Evolutionary conservation across 1,139 yeast species (phyloP).

Genomic region (Sugiyamaella neomexicana): DNA sequence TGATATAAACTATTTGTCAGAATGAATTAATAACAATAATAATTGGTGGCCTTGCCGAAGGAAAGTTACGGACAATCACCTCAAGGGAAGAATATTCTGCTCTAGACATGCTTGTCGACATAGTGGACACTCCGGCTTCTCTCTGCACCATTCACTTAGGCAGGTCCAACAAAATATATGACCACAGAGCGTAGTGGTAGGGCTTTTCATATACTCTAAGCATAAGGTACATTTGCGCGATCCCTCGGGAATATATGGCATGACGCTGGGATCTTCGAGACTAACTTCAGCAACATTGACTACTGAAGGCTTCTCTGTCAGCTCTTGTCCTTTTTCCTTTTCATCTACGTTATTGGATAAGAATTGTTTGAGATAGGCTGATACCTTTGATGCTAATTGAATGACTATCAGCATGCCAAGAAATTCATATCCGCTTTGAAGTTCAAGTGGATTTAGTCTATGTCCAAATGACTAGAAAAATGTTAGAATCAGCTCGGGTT

Average conservation of each 20-base stretch:
- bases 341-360: background rate
- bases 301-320: background rate
- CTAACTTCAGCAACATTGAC: conserved; percentile 41
- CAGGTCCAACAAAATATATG: conserved; percentile 94
- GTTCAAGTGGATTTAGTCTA: conserved; percentile 36
- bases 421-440: conserved; percentile 62
- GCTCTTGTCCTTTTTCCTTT: background rate
- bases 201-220: conserved; percentile 73
- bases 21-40: too few species aligned
- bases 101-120: conserved; percentile 77
- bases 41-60: too few species aligned
- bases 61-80: too few species aligned
- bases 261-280: conserved; percentile 53
- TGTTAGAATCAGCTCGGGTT: too few species aligned
- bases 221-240: conserved; percentile 85
- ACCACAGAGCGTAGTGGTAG: conserved; percentile 88
- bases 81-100: conserved; percentile 70
- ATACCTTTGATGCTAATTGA: conserved; percentile 46
- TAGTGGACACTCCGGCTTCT: conserved; percentile 84
- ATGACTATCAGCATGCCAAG: conserved; percentile 69
- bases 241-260: conserved; percentile 69
- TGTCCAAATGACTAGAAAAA: conserved; percentile 34
- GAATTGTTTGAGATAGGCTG: background rate
- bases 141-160: conserved; percentile 84
- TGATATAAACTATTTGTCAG: too few species aligned